Evolutionary conservation across 257 asterid genomes (phyloP).

Genomic region (Capsicum pubescens): DNA sequence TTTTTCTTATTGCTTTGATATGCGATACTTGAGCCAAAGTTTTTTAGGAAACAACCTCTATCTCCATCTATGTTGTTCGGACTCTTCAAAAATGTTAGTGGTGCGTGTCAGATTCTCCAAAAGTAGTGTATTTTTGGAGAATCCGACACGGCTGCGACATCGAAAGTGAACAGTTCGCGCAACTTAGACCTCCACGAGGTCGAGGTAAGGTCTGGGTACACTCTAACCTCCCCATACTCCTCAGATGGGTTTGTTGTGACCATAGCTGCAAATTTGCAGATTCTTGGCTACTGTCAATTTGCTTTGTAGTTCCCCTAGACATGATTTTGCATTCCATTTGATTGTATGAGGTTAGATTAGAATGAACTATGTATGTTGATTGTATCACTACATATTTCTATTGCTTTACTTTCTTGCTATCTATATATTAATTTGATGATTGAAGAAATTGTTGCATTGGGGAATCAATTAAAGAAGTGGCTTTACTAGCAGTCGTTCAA

Average conservation of each 20-base stretch:
- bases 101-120: too few relatives aligned
- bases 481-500: too few relatives aligned
- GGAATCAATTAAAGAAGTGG: not conserved
- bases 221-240: not conserved
- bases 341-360: constrained; percentile 17
- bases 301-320: not conserved
- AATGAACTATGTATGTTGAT: not conserved
- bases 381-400: not conserved
- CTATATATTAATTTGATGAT: not conserved
- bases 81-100: too few relatives aligned
- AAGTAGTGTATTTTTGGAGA: too few relatives aligned
- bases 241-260: too few relatives aligned
- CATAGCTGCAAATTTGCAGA: constrained; percentile 1
- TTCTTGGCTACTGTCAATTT: not conserved
- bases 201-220: not conserved
- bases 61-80: too few relatives aligned
- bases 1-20: not conserved
- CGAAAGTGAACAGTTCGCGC: too few relatives aligned
- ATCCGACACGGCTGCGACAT: too few relatives aligned
- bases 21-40: not conserved
- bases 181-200: not conserved
- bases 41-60: not conserved
- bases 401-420: not conserved
- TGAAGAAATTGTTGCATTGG: not conserved
- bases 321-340: not conserved